Evolutionary conservation across 1,139 yeast genomes (phyloP), one percentile per base, ranked within the genome.

Genomic region (Hansenula sp.): DNA sequence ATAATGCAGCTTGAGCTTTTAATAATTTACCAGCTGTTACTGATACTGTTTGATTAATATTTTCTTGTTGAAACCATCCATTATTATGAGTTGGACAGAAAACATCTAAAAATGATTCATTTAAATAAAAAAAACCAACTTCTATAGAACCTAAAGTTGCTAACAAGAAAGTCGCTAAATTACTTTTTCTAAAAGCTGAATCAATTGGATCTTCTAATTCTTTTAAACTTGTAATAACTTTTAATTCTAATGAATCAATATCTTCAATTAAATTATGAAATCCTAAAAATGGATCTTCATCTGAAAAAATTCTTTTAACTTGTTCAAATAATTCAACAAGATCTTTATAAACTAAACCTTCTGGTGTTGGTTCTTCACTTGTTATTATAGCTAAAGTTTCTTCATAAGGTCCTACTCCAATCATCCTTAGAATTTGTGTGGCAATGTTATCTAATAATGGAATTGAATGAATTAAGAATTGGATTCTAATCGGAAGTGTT

Each of bases 61-160:
- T 34, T 2, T 42, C 21, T 2, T 46, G 46, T 7, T 40, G 44
- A 34, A 50, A 46, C 51, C 51, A 50, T 11, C 47, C 49, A 22
- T 42, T 46, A n/a, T 46, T 22, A 4, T 60, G 53, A 25, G 76
- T 73, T 0, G 90, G 90, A 60, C 90, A 83, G 57, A 92, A 90
- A 2, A 89, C 85, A 46, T 83, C 90, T 43, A 90, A 65, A 52
- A 90, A 92, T 37, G 83, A 78, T 56, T 86, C 89, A 60, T 90
- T 86, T 50, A 92, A 70, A 57, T 83, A 82, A 63, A 82, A 85
- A 59, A 92, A 89, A 1, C 97, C 97, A 37, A 87, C 83, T 47
- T 87, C 94, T 44, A 85, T 74, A 7, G 87, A 75, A 38, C 96
- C 95, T 46, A 89, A 69, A 2, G 94, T 78, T 0, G 97, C 95